phyloP scores from a whole-genome alignment of 176 grass and related monocot genomes.

The Pharus latifolius region DNA sequence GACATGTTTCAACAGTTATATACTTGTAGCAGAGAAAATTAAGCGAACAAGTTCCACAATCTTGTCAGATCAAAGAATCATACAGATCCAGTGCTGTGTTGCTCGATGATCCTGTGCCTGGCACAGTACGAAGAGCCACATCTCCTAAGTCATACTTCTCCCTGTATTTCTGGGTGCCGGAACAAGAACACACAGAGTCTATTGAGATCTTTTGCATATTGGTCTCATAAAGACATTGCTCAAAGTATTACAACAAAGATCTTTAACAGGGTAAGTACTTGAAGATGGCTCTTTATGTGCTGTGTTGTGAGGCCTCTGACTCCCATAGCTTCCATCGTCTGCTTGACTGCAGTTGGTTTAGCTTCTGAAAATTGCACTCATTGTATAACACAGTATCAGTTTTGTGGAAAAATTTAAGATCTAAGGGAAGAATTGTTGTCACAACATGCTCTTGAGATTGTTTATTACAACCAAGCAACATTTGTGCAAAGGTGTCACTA shows the following conservation, averaged over 20 bases:
- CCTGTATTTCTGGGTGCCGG: constrained; percentile 32
- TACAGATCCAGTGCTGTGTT: not conserved
- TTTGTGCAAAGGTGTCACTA: no score
- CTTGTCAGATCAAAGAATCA: not conserved
- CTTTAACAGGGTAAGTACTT: constrained; percentile 7
- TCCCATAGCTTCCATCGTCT: constrained; percentile 38
- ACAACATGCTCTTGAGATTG: not conserved
- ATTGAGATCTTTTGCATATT: not conserved
- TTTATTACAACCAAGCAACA: no score
- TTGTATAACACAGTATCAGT: not conserved
- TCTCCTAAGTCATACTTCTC: not conserved
- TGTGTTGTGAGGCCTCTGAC: constrained; percentile 10
- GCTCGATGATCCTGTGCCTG: not conserved
- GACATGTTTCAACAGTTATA: not conserved
- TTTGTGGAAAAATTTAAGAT: not conserved
- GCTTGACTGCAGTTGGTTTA: constrained; percentile 33
- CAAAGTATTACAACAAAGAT: not conserved
- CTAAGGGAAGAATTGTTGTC: not conserved
- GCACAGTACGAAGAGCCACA: not conserved
- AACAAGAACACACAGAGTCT: not conserved
- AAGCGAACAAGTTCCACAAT: not conserved
- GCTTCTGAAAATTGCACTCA: constrained; percentile 18
- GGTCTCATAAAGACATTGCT: not conserved
- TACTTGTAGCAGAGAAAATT: not conserved
- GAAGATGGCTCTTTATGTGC: constrained; percentile 47